A percentile compares a stretch with the other conserved stretches of the same genome.
These are phyloP conservation scores for Flaveria bidentis DNA, from an alignment of 129 eudicot species.

Conservation along the genomic window DNA sequence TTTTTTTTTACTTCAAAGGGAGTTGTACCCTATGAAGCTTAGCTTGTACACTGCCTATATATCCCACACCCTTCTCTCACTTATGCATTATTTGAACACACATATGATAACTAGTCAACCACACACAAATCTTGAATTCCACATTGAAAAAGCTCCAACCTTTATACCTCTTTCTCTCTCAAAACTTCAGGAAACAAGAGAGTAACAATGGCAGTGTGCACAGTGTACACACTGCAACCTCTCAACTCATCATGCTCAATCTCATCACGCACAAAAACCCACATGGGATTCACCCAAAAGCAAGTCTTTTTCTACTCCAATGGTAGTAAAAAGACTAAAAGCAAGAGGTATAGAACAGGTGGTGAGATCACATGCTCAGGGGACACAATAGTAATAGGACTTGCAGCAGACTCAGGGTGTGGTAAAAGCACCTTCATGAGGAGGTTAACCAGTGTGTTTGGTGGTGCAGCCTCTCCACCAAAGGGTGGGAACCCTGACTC, in stretches of 20 bases:
- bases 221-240: constrained; percentile 49
- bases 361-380: constrained; percentile 54
- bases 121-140: constrained; percentile 28
- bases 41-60: constrained; percentile 20
- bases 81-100: constrained; percentile 19
- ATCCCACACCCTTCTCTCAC: constrained; percentile 36
- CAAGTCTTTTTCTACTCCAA: constrained; percentile 52
- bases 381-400: constrained; percentile 75
- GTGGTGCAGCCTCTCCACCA: constrained; percentile 94
- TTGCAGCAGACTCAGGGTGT: constrained; percentile 95
- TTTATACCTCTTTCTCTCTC: constrained; percentile 31
- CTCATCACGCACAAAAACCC: constrained; percentile 67
- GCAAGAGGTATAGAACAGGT: constrained; percentile 10
- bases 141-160: constrained; percentile 30
- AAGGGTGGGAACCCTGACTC: constrained; percentile 97
- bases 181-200: constrained; percentile 22
- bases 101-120: neutral
- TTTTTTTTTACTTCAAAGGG: constrained; percentile 27
- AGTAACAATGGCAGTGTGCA: constrained; percentile 66
- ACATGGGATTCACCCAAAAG: constrained; percentile 64
- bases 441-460: constrained; percentile 87
- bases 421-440: constrained; percentile 95
- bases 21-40: constrained; percentile 20
- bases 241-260: constrained; percentile 61
- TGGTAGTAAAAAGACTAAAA: constrained; percentile 28